Evolutionary conservation across 345 rosid species (phyloP).

Genomic region (Gossypium rotundifolium): DNA sequence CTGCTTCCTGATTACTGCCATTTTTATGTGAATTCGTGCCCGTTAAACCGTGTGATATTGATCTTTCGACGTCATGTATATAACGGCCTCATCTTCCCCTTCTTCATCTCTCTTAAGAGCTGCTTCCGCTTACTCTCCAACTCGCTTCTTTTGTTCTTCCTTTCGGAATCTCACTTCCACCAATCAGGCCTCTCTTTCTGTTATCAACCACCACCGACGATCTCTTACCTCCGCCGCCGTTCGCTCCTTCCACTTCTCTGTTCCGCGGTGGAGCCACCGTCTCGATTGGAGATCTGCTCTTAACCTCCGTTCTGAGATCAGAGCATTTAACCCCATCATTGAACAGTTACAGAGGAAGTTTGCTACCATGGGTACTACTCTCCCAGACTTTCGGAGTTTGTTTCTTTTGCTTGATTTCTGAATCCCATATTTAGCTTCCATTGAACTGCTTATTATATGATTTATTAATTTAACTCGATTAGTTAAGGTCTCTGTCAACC

Average conservation of each 20-base stretch:
- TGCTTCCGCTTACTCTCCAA: constrained; percentile 27
- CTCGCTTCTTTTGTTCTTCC: constrained; percentile 29
- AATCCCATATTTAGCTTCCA: background rate
- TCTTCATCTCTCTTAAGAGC: constrained; percentile 58
- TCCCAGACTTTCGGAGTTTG: constrained; percentile 14
- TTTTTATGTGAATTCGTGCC: constrained; percentile 1
- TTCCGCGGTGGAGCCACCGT: constrained; percentile 77
- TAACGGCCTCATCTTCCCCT: constrained; percentile 46
- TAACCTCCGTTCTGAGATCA: constrained; percentile 59
- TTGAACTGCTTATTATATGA: background rate
- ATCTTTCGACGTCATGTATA: constrained; percentile 53
- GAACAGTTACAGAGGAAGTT: constrained; percentile 63
- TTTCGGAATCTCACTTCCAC: constrained; percentile 21
- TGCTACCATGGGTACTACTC: constrained; percentile 72
- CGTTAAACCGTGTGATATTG: constrained; percentile 12
- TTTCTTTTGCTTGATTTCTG: constrained; percentile 3
- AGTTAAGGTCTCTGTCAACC: background rate
- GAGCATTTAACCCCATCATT: constrained; percentile 53
- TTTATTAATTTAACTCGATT: background rate
- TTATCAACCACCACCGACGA: constrained; percentile 32
- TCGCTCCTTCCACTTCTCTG: constrained; percentile 35
- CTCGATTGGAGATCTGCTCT: constrained; percentile 56
- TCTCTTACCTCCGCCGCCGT: constrained; percentile 43
- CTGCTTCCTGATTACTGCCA: background rate
- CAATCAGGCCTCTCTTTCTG: constrained; percentile 12